Percentiles rank a stretch among this genome's conserved stretches.
Evolutionary conservation across 2,329 filamentous ascomycete species (phyloP).

Genomic region (Colletotrichum zoysiae): DNA sequence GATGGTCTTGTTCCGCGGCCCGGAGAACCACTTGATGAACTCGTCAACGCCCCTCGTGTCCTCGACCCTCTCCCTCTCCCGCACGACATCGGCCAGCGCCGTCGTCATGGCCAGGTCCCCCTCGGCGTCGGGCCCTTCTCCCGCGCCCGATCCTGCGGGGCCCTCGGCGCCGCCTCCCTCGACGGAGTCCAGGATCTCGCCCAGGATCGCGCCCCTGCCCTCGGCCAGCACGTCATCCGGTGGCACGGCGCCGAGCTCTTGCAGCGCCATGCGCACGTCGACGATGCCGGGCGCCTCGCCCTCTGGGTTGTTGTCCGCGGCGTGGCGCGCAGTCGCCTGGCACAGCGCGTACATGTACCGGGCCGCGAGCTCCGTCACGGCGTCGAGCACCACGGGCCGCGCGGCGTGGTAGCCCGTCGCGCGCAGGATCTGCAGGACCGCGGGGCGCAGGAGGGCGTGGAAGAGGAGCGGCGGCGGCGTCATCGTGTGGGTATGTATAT

Average conservation of each 20-base stretch:
- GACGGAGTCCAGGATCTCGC: slow-evolving; percentile 78
- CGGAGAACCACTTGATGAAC: slow-evolving; percentile 84
- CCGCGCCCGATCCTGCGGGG: not conserved
- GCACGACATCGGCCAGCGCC: slow-evolving; percentile 17
- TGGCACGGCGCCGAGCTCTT: slow-evolving; percentile 81
- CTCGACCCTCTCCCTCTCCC: slow-evolving; percentile 40
- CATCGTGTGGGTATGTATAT: slow-evolving; percentile 50
- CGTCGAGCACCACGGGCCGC: slow-evolving; percentile 84
- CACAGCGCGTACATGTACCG: slow-evolving; percentile 84
- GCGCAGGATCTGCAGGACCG: slow-evolving; percentile 90
- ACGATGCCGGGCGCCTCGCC: slow-evolving; percentile 73
- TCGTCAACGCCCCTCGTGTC: slow-evolving; percentile 82
- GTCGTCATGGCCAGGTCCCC: slow-evolving; percentile 18
- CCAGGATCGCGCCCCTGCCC: slow-evolving; percentile 58
- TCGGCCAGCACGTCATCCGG: slow-evolving; percentile 77
- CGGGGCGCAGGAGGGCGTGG: slow-evolving; percentile 86
- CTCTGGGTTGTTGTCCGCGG: slow-evolving; percentile 74
- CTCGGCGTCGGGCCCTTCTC: slow-evolving; percentile 5
- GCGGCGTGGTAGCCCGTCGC: slow-evolving; percentile 90
- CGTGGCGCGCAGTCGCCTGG: slow-evolving; percentile 77
- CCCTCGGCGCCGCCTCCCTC: slow-evolving; percentile 75
- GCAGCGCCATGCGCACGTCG: slow-evolving; percentile 87
- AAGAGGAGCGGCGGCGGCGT: slow-evolving; percentile 62
- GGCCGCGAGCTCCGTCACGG: slow-evolving; percentile 86
- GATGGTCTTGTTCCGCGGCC: slow-evolving; percentile 82